Conservation (phyloP, 495 filamentous ascomycete species). For the Annulohypoxylon moriforme region DNA sequence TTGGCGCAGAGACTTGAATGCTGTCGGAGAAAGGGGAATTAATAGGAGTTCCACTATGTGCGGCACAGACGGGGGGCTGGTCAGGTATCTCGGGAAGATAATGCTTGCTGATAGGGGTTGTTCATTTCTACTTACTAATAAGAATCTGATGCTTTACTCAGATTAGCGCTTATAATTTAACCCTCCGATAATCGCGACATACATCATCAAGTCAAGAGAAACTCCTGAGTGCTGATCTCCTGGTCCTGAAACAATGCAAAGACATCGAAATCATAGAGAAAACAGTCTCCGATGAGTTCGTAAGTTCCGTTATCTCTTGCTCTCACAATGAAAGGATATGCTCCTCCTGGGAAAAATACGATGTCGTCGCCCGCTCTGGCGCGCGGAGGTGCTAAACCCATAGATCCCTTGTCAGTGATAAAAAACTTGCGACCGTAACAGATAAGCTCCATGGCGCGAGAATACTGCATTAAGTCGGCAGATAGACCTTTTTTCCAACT, state of each 20-base stretch:
- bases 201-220: slow-evolving; percentile 5
- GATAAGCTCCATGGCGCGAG: slow-evolving; percentile 14
- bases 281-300: slow-evolving; percentile 31
- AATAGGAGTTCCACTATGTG: neutral
- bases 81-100: too few relatives aligned
- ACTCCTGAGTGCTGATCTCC: slow-evolving; percentile 3
- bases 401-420: slow-evolving; percentile 21
- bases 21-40: too few relatives aligned
- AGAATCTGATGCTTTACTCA: too few relatives aligned
- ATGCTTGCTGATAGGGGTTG: too few relatives aligned
- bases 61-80: too few relatives aligned
- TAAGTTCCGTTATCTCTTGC: slow-evolving; percentile 14
- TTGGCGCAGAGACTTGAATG: slow-evolving; percentile 29
- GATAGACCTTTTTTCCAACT: too few relatives aligned
- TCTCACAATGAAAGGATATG: slow-evolving; percentile 30
- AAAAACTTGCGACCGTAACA: slow-evolving; percentile 30
- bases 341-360: slow-evolving; percentile 24
- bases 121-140: neutral
- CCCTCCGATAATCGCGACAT: neutral
- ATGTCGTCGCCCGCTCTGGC: slow-evolving; percentile 22
- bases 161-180: neutral
- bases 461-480: neutral
- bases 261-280: slow-evolving; percentile 33
- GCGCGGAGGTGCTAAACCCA: slow-evolving; percentile 23
- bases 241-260: slow-evolving; percentile 18